phyloP scores from a whole-genome alignment of 306 rosid genomes.

The Quercus alba region DNA sequence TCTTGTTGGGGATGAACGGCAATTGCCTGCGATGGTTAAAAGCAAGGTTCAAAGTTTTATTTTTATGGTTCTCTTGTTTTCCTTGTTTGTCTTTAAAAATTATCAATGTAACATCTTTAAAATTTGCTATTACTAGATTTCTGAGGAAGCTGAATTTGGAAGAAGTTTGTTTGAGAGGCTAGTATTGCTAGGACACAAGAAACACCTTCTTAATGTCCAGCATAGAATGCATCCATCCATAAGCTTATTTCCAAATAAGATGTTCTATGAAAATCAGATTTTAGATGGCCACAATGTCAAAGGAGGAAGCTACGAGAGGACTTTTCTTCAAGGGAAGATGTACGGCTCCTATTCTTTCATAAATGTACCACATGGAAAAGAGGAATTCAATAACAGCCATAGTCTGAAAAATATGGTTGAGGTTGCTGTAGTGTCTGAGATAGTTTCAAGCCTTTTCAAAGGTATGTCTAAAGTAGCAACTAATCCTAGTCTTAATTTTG shows the following conservation, averaged over 20 bases:
- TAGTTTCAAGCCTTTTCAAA: slow-evolving; percentile 30
- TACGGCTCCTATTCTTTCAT: slow-evolving; percentile 28
- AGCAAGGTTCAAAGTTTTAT: slow-evolving; percentile 25
- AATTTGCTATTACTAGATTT: slow-evolving; percentile 9
- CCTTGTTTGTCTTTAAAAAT: not conserved
- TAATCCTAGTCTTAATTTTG: not conserved
- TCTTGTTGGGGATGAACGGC: slow-evolving; percentile 42
- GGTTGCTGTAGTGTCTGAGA: slow-evolving; percentile 26
- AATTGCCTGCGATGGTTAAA: slow-evolving; percentile 38
- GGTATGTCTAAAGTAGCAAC: slow-evolving; percentile 5
- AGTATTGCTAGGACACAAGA: slow-evolving; percentile 24
- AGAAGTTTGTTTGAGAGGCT: slow-evolving; percentile 43
- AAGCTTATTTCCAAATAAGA: slow-evolving; percentile 34
- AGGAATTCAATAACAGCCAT: slow-evolving; percentile 6
- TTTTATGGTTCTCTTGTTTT: not conserved
- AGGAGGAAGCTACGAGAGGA: slow-evolving; percentile 3
- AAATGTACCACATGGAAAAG: slow-evolving; percentile 31
- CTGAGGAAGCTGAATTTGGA: slow-evolving; percentile 22
- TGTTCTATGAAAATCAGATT: slow-evolving; percentile 22
- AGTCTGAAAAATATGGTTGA: slow-evolving; percentile 33
- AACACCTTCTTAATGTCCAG: slow-evolving; percentile 38
- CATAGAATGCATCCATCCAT: slow-evolving; percentile 45
- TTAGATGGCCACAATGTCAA: slow-evolving; percentile 22
- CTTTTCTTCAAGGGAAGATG: slow-evolving; percentile 27
- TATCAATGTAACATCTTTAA: not conserved